Percentiles rank a stretch among this genome's conserved stretches.
These are phyloP conservation scores for Lodderomyces orthopsilosis DNA, from an alignment of 1,139 yeast species.

Conservation along the genomic window DNA sequence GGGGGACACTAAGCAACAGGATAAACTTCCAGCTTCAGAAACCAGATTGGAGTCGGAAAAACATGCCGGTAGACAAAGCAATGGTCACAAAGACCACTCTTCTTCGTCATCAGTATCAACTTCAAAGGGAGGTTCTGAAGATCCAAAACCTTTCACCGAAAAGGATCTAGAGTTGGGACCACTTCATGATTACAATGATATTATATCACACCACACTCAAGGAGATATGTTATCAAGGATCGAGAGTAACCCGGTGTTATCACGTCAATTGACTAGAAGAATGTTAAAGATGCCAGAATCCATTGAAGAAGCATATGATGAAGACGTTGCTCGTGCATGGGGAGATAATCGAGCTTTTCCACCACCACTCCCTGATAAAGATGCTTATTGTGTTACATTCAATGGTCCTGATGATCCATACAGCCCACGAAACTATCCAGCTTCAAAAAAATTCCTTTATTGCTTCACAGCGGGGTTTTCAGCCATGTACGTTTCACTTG, in stretches of 20 bases:
- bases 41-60: neutral
- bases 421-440: conserved; percentile 49
- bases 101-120: conserved; percentile 17
- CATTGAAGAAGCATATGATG: conserved; percentile 14
- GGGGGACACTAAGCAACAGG: too few species aligned
- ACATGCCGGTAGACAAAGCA: neutral
- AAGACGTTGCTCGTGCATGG: conserved; percentile 47
- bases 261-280: conserved; percentile 28
- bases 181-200: neutral
- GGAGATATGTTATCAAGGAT: conserved; percentile 27
- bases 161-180: neutral
- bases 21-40: too few species aligned
- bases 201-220: conserved; percentile 1
- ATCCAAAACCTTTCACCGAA: neutral
- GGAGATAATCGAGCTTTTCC: conserved; percentile 39
- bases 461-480: conserved; percentile 21
- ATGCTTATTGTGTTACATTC: conserved; percentile 35
- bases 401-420: conserved; percentile 51
- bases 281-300: conserved; percentile 32
- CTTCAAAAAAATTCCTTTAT: conserved; percentile 23
- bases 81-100: neutral
- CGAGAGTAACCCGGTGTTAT: conserved; percentile 25
- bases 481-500: conserved; percentile 39
- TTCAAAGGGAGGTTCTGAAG: too few species aligned
- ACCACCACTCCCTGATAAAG: conserved; percentile 32